A percentile compares a stretch with the other conserved stretches of the same genome.
These are phyloP conservation scores for Yamadazyma triangularis DNA, from an alignment of 1,139 yeast genomes.

Conservation along the genomic window DNA sequence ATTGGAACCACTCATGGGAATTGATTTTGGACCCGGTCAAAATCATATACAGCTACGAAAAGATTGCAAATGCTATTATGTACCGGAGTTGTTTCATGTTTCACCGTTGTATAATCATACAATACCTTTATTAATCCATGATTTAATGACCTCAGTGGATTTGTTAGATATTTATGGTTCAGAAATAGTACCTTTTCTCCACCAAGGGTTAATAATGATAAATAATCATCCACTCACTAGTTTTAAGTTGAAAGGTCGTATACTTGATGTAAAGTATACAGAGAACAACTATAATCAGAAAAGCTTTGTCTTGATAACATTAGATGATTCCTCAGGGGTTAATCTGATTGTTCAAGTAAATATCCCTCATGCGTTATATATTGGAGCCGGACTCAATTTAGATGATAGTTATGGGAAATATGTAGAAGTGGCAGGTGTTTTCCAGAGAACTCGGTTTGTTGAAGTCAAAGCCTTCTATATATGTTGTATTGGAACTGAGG, in stretches of 20 bases:
- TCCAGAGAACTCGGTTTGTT: neutral
- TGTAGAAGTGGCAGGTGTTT: constrained; percentile 9
- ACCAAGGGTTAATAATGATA: constrained; percentile 9
- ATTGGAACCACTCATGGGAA: constrained; percentile 1
- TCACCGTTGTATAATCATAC: constrained; percentile 6
- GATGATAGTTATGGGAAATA: constrained; percentile 10
- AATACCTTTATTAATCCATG: constrained; percentile 13
- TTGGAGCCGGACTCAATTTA: constrained; percentile 8
- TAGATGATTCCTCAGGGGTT: constrained; percentile 16
- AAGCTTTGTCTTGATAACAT: constrained; percentile 8
- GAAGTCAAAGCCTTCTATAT: constrained; percentile 23
- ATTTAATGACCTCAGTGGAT: constrained; percentile 8
- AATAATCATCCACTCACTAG: constrained; percentile 14
- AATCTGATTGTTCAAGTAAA: constrained; percentile 11
- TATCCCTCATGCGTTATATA: constrained; percentile 3
- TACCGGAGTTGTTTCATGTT: constrained; percentile 15
- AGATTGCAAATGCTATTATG: constrained; percentile 9
- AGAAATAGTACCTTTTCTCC: constrained; percentile 2
- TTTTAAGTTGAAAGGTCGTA: constrained; percentile 10
- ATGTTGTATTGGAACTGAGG: constrained; percentile 13
- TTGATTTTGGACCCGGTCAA: constrained; percentile 15
- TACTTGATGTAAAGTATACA: constrained; percentile 9
- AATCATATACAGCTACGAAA: constrained; percentile 13
- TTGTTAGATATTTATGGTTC: constrained; percentile 12
- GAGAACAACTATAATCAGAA: constrained; percentile 4